phyloP scores from a whole-genome alignment of 2,329 filamentous ascomycete species.

The Fusarium albosuccineum region DNA sequence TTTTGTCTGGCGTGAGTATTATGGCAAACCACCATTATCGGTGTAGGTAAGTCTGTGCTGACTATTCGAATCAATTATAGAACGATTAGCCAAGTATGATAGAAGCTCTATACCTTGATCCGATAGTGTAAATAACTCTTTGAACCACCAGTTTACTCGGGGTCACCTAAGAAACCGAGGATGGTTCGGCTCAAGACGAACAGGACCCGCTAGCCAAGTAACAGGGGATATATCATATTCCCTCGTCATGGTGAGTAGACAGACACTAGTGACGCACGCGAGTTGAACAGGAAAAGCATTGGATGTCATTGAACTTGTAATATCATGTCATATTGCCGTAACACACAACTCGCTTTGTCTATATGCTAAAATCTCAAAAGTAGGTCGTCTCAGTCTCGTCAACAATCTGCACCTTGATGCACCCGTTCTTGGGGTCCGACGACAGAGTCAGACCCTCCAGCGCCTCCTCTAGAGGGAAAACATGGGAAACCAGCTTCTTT shows the following conservation, averaged over 20 bases:
- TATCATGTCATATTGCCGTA: not conserved
- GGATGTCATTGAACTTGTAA: not conserved
- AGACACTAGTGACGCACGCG: not conserved
- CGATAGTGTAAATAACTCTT: no score
- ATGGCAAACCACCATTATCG: no score
- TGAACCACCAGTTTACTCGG: no score
- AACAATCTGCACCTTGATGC: constrained; percentile 54
- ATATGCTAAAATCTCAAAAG: constrained; percentile 34
- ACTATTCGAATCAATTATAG: no score
- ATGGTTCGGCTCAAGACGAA: no score
- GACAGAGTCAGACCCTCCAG: constrained; percentile 60
- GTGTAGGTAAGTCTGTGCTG: no score
- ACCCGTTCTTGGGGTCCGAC: constrained; percentile 51
- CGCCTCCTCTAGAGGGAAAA: constrained; percentile 72
- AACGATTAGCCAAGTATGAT: no score
- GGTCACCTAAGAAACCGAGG: no score
- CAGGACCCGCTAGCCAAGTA: no score
- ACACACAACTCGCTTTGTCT: constrained; percentile 16
- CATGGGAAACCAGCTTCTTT: constrained; percentile 71
- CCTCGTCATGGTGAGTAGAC: not conserved
- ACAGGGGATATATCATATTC: no score
- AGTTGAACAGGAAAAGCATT: not conserved
- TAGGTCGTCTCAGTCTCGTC: constrained; percentile 46
- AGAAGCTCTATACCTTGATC: no score
- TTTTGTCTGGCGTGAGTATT: no score